Conservation (phyloP, 2,329 filamentous ascomycete species). For the Colletotrichum caudatum region DNA sequence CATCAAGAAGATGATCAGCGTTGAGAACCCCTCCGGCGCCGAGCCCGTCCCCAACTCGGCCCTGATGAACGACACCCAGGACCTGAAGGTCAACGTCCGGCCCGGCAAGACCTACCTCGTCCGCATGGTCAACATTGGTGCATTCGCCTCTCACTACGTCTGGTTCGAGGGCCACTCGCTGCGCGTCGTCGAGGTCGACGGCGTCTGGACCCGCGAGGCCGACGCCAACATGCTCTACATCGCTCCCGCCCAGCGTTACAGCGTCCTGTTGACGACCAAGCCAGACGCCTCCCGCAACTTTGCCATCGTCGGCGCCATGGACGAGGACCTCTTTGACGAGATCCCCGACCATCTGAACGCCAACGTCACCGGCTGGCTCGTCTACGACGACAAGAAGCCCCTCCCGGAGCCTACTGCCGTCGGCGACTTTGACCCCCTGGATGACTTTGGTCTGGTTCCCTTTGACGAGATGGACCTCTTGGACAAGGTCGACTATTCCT, state of each 20-base stretch:
- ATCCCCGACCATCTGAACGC: constrained; percentile 65
- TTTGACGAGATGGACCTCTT: constrained; percentile 63
- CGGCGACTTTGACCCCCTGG: constrained; percentile 63
- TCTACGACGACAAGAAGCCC: constrained; percentile 48
- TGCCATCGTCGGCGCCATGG: constrained; percentile 60
- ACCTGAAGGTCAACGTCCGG: constrained; percentile 57
- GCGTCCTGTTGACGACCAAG: constrained; percentile 61
- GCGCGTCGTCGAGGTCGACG: constrained; percentile 64
- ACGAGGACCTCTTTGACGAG: constrained; percentile 53
- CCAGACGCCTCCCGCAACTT: constrained; percentile 60
- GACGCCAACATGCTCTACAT: constrained; percentile 60
- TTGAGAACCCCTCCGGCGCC: constrained; percentile 61
- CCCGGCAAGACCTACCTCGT: constrained; percentile 66
- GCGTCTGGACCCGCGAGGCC: constrained; percentile 60
- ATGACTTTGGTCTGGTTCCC: constrained; percentile 67
- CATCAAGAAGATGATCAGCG: constrained; percentile 59
- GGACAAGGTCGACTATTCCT: constrained; percentile 60
- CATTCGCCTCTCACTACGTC: constrained; percentile 63
- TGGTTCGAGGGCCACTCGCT: constrained; percentile 59
- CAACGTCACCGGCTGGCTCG: constrained; percentile 53
- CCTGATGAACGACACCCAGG: constrained; percentile 64
- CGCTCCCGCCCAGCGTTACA: constrained; percentile 62
- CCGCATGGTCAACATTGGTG: constrained; percentile 65
- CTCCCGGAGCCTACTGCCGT: constrained; percentile 52
- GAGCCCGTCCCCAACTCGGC: constrained; percentile 67